A percentile compares a stretch with the other conserved stretches of the same genome.
Evolutionary conservation across 2,329 filamentous ascomycete species (phyloP).

Genomic region (Stenocarpella maydis): DNA sequence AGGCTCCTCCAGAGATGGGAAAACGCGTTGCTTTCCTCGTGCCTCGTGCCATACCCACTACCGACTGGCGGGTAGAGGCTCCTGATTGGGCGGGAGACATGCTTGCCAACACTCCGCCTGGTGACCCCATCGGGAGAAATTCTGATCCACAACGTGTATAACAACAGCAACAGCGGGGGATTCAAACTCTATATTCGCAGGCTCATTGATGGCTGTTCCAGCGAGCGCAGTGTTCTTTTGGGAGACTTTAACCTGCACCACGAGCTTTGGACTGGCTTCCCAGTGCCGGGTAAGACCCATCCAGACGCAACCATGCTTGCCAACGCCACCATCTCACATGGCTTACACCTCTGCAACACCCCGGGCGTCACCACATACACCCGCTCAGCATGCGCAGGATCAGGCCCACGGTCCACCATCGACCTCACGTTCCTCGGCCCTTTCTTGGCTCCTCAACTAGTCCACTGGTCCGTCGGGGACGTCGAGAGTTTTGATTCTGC

Average conservation of each 20-base stretch:
- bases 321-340: neutral
- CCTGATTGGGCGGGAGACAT: neutral
- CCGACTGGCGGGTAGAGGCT: neutral
- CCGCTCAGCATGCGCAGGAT: neutral
- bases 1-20: neutral
- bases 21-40: neutral
- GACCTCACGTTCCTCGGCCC: neutral
- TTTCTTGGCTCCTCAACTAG: neutral
- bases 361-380: neutral
- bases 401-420: neutral
- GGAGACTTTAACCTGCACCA: neutral
- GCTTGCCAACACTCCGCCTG: neutral
- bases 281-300: neutral
- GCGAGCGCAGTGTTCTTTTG: neutral
- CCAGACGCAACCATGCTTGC: neutral
- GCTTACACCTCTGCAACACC: neutral
- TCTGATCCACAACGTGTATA: neutral
- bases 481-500: neutral
- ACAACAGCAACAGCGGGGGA: neutral
- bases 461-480: neutral
- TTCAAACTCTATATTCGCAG: neutral
- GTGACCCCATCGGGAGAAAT: neutral
- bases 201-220: neutral
- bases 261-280: neutral
- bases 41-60: neutral